phyloP scores from a whole-genome alignment of 169 alveolate species.

The Cryptosporidium felis region DNA sequence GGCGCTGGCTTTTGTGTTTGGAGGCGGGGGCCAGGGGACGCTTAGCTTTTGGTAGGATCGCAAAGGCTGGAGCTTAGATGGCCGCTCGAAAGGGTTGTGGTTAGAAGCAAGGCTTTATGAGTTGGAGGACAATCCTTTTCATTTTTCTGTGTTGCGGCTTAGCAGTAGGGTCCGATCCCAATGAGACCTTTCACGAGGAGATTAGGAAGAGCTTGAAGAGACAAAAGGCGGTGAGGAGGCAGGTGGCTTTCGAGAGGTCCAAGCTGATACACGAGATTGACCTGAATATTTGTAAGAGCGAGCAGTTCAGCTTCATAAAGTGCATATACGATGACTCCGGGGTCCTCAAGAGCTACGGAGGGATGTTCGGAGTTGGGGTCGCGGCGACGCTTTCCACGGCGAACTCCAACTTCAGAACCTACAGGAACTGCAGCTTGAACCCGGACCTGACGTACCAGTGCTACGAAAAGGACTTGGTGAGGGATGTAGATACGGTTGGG shows the following conservation, averaged over 20 bases:
- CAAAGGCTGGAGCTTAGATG: background rate
- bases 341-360: conserved; percentile 30
- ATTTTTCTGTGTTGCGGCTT: background rate
- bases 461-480: conserved; percentile 37
- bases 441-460: conserved; percentile 31
- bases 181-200: conserved; percentile 15
- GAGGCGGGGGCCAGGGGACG: background rate
- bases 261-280: conserved; percentile 38
- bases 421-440: conserved; percentile 24
- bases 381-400: conserved; percentile 1
- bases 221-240: conserved; percentile 28
- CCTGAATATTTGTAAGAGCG: conserved; percentile 6
- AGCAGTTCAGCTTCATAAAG: conserved; percentile 1
- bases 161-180: conserved; percentile 22
- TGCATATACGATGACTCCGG: conserved; percentile 35
- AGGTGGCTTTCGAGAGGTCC: conserved; percentile 58
- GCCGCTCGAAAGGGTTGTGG: background rate
- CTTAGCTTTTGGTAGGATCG: background rate
- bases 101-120: too few relatives aligned
- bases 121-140: conserved; percentile 7
- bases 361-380: conserved; percentile 67
- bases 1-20: background rate
- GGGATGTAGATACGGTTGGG: background rate
- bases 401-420: conserved; percentile 15
- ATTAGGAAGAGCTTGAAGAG: conserved; percentile 1